Evolutionary conservation across 352 stramenopile genomes (phyloP), one percentile per base, ranked within the genome.

Genomic region (Globisporangium ultimum): DNA sequence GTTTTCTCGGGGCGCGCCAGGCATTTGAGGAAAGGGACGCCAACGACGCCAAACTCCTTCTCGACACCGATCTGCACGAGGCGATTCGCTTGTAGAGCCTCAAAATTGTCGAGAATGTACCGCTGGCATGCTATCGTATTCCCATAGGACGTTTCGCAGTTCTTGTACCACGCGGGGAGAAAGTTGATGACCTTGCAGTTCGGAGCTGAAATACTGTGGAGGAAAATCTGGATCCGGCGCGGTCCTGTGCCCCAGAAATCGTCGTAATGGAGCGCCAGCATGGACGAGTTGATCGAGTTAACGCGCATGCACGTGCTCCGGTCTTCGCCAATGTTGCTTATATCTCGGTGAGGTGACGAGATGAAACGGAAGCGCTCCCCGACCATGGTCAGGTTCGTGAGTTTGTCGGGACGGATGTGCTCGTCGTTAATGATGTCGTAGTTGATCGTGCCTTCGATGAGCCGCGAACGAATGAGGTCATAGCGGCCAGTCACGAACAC

Each of bases 241-340:
- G 66, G 56, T 17, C 64, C 61, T 18, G 51, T 64, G 2, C 71
- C 73, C 62, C 61, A 80, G 15, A 72, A 70, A 52, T 83, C 71
- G 40, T 80, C 63, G 21, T 68, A 83, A 21, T 78, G 61, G 22
- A 77, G 55, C 13, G 53, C 51, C 2, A 64, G 53, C 14, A 70
- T 40, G 6, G 58, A 69, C 28, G 66, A 58, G 48, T 75, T 80
- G 20, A 83, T 76, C 6, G 62, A 63, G 51, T 78, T 80, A 10
- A 83, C 66, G 1, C 66, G 63, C 46, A 78, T 15, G 43, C 73
- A 83, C 0, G 61, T 76, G 59, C 68, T 78, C 45, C 69, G 48
- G 46, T 83, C 73, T 15, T 73, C 56, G 1, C 58, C 66, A 0
- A 80, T 20, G 32, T 73, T 83, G 8, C 64, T 42, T 0, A 63